Percentiles rank a stretch among this genome's conserved stretches.
phyloP scores from a whole-genome alignment of 345 rosid genomes.

The Schrenkiella parvula region DNA sequence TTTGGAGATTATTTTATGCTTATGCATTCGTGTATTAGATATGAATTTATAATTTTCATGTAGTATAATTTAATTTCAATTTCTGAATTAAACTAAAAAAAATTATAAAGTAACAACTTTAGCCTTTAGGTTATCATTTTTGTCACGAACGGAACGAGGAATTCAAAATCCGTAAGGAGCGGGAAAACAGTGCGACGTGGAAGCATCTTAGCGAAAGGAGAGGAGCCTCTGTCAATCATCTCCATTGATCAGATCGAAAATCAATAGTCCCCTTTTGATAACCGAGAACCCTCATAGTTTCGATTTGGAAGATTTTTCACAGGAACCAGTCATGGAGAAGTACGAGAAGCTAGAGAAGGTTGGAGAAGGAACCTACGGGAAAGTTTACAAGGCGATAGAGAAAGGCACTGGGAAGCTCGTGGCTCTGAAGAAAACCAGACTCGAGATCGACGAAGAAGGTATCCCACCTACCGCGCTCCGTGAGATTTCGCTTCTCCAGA shows the following conservation, averaged over 20 bases:
- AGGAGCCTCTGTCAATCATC: background rate
- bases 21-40: no score
- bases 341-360: constrained; percentile 97
- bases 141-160: background rate
- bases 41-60: no score
- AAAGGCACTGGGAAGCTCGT: constrained; percentile 69
- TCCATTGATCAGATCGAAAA: background rate
- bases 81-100: no score
- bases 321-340: constrained; percentile 54
- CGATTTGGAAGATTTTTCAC: background rate
- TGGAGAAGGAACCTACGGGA: constrained; percentile 94
- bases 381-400: constrained; percentile 92
- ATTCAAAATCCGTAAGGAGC: constrained; percentile 14
- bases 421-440: constrained; percentile 84
- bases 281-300: background rate
- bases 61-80: no score
- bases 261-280: background rate
- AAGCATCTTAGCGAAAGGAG: constrained; percentile 1
- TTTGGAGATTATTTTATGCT: no score
- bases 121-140: background rate
- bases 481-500: constrained; percentile 88
- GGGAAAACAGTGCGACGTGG: constrained; percentile 17
- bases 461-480: constrained; percentile 95
- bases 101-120: no score
- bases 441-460: constrained; percentile 98